Evolutionary conservation across 495 filamentous ascomycete genomes (phyloP), one percentile per base, ranked within the genome.

Genomic region (Parmelia sp.): DNA sequence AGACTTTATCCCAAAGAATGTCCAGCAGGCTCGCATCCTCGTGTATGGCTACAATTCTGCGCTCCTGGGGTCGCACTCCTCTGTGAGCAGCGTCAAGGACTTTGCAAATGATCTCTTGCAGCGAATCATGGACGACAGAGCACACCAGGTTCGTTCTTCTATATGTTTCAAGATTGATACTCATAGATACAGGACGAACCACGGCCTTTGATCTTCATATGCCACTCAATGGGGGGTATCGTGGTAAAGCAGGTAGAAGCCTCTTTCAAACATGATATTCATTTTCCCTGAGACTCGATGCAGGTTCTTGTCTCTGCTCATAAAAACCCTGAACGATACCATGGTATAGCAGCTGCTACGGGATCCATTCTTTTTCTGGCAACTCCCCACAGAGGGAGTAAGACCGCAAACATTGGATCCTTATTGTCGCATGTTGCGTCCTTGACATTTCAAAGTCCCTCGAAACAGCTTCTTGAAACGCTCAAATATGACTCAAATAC

Each of bases 371-470:
- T 61, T 6, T 61, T 61, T 11, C 45, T 61, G 35, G 45, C 60
- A 17, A 61, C 60, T 39, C 60, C 60, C 14, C 60, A 61, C 5
- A 33, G 44, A 47, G 60, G 60, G 51, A 61, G 60, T 19, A 61
- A 36, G 37, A 61, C 44, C n/a, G 60, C 45, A 19, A 61, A 61
- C 21, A 36, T 61, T 25, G 60, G 60, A 15, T 61, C 44, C 19
- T 21, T 61, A 19, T 36, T 61, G 15, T 47, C 60, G 49, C 45
- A 61, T 29, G 60, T 61, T 23, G 60, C 60, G 21, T 23, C 33
- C 27, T 25, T 61, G 11, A 45, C 60, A 15, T 61, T 61, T 37
- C 60, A 61, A 19, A 36, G 33, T 10, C 60, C 60, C 9, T 27
- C 60, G 12, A 61, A 40, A 37, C 60, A 61, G 23, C 45, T 61